Conservation (phyloP, 2,329 filamentous ascomycete genomes). For the Aspergillus carbonarius region DNA sequence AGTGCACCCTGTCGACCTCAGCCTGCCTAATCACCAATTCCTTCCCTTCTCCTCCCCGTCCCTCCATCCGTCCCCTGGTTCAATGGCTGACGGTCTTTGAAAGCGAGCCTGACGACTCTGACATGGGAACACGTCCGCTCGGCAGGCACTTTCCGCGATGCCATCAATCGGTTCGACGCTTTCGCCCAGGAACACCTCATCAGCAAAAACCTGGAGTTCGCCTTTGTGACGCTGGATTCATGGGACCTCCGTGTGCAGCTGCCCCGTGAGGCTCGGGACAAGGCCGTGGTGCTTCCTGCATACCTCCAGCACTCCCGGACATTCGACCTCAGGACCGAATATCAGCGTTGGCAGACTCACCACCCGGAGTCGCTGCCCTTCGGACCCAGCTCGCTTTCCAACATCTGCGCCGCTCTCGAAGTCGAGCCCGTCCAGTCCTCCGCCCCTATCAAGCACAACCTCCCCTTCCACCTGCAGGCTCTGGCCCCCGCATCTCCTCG, state of each 20-base stretch:
- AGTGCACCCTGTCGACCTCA: slow-evolving; percentile 49
- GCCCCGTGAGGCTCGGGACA: slow-evolving; percentile 95
- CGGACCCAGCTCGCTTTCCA: slow-evolving; percentile 89
- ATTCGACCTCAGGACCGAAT: slow-evolving; percentile 95
- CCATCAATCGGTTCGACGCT: slow-evolving; percentile 88
- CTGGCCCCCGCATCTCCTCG: slow-evolving; percentile 92
- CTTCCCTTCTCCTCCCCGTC: background rate
- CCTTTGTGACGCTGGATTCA: slow-evolving; percentile 96
- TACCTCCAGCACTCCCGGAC: slow-evolving; percentile 98
- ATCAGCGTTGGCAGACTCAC: slow-evolving; percentile 97
- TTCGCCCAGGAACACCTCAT: slow-evolving; percentile 91
- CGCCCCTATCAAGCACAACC: slow-evolving; percentile 96
- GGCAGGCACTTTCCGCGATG: slow-evolving; percentile 95
- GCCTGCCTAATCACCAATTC: slow-evolving; percentile 3
- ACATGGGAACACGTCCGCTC: slow-evolving; percentile 99
- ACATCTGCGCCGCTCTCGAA: slow-evolving; percentile 97
- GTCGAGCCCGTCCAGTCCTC: slow-evolving; percentile 97
- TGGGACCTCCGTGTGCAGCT: slow-evolving; percentile 98
- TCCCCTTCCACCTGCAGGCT: slow-evolving; percentile 96
- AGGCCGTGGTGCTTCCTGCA: slow-evolving; percentile 91
- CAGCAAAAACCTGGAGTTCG: slow-evolving; percentile 90
- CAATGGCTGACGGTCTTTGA: slow-evolving; percentile 30
- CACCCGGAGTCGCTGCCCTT: slow-evolving; percentile 97
- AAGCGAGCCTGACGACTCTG: slow-evolving; percentile 93
- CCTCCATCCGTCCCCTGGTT: slow-evolving; percentile 18